Percentiles rank a stretch among this genome's conserved stretches.
Conservation (phyloP, 768 basidiomycete species). For the Pleurotus tuber-regium region DNA sequence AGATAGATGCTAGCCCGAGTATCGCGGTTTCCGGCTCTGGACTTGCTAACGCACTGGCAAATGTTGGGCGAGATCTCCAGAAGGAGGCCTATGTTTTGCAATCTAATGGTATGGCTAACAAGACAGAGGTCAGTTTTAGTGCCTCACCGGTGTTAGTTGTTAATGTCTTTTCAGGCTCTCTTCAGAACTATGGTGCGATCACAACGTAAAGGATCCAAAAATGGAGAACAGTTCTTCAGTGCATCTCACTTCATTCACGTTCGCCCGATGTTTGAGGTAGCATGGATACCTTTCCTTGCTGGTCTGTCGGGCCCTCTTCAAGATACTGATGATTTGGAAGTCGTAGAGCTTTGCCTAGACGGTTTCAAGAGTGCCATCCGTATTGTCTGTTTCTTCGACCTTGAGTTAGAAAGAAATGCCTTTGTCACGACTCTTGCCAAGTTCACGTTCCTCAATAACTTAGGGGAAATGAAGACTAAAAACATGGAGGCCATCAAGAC, state of each 20-base stretch:
- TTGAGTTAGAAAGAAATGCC: constrained; percentile 97
- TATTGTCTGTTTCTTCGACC: constrained; percentile 95
- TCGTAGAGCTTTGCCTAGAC: constrained; percentile 89
- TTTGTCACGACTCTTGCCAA: constrained; percentile 96
- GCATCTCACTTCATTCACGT: constrained; percentile 97
- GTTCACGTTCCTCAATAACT: constrained; percentile 96
- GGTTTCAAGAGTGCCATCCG: constrained; percentile 97
- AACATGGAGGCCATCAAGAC: constrained; percentile 99
- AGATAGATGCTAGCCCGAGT: constrained; percentile 64
- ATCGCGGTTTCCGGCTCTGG: constrained; percentile 56
- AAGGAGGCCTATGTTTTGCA: constrained; percentile 95
- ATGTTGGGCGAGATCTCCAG: constrained; percentile 92
- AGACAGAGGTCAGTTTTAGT: constrained; percentile 73
- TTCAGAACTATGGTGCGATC: constrained; percentile 91
- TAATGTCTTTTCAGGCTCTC: constrained; percentile 56
- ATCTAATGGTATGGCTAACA: constrained; percentile 93
- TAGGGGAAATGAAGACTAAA: constrained; percentile 98
- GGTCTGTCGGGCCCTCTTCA: constrained; percentile 93
- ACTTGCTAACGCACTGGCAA: constrained; percentile 77
- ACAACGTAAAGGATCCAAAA: constrained; percentile 80
- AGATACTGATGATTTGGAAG: constrained; percentile 90
- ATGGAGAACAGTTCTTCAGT: constrained; percentile 88
- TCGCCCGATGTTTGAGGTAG: constrained; percentile 98
- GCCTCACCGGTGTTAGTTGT: constrained; percentile 2
- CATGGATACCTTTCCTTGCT: constrained; percentile 98